Percentiles rank a stretch among this genome's conserved stretches.
Evolutionary conservation across 768 basidiomycete species (phyloP).

Genomic region (Coprinopsis sp.): DNA sequence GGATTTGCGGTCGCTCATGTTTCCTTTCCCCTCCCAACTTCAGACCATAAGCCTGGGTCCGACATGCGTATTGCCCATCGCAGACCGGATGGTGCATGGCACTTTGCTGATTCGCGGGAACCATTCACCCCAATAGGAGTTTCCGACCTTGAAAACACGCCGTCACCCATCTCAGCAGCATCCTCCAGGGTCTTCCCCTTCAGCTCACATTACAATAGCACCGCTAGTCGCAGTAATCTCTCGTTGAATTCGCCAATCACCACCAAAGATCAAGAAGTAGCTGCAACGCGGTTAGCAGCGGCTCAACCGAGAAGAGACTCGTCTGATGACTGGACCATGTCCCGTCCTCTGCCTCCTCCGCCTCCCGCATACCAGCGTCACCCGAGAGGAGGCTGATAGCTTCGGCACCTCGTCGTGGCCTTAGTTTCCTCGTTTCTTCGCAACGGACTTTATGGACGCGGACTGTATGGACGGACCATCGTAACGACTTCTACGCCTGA

Average conservation of each 20-base stretch:
- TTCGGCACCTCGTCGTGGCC: conserved; percentile 5
- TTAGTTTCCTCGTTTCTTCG: neutral
- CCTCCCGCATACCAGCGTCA: conserved; percentile 26
- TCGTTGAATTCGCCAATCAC: neutral
- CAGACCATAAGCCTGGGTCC: conserved; percentile 48
- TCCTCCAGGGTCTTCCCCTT: conserved; percentile 12
- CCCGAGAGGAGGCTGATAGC: conserved; percentile 14
- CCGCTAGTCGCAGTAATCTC: neutral
- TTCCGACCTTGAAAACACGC: conserved; percentile 30
- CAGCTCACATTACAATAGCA: conserved; percentile 7
- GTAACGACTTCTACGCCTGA: no score
- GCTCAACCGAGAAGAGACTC: conserved; percentile 8
- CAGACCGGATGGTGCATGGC: conserved; percentile 52
- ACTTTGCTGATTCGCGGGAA: conserved; percentile 40
- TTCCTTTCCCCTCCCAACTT: neutral
- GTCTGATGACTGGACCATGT: conserved; percentile 16
- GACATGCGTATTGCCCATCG: conserved; percentile 57
- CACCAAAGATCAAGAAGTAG: conserved; percentile 20
- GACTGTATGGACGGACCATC: no score
- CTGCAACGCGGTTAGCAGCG: conserved; percentile 8
- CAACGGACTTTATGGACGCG: neutral
- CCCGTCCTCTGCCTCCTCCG: conserved; percentile 17
- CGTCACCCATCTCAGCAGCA: conserved; percentile 20
- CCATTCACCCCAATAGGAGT: conserved; percentile 37
- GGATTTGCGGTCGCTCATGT: neutral